phyloP scores from a whole-genome alignment of 2,329 filamentous ascomycete genomes.

The Aspergillus ochraceus region DNA sequence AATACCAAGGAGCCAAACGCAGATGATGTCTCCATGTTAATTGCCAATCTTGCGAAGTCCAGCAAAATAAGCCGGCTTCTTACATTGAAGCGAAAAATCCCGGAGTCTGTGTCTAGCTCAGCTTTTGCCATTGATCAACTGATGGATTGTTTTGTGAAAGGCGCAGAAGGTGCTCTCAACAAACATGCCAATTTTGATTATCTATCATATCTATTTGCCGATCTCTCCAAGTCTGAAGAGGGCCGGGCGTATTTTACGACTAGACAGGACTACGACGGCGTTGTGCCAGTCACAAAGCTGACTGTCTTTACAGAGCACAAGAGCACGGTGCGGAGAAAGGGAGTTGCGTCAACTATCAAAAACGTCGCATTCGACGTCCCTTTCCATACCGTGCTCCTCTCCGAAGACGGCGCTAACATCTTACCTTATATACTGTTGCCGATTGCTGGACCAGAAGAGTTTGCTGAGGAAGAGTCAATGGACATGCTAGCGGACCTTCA shows the following conservation, averaged over 20 bases:
- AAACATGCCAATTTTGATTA: conserved; percentile 86
- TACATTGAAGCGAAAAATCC: conserved; percentile 65
- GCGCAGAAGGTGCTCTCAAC: conserved; percentile 79
- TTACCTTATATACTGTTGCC: conserved; percentile 87
- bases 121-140: conserved; percentile 81
- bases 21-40: conserved; percentile 83
- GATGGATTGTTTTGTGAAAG: conserved; percentile 94
- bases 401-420: conserved; percentile 72
- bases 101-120: conserved; percentile 70
- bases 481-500: conserved; percentile 89
- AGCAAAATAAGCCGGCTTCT: conserved; percentile 70
- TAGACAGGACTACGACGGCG: conserved; percentile 71
- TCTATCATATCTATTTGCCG: conserved; percentile 89
- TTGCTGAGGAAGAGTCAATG: conserved; percentile 79
- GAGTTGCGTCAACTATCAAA: conserved; percentile 96
- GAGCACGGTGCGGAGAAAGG: conserved; percentile 78
- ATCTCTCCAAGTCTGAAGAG: conserved; percentile 78
- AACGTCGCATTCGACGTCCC: conserved; percentile 83
- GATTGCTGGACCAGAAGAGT: conserved; percentile 84
- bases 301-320: conserved; percentile 91
- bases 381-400: conserved; percentile 70
- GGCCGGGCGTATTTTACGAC: conserved; percentile 74
- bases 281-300: conserved; percentile 89
- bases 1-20: conserved; percentile 70
- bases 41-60: conserved; percentile 87